Conservation (phyloP, 2,329 filamentous ascomycete species). For the Pezizomycotina sp. region DNA sequence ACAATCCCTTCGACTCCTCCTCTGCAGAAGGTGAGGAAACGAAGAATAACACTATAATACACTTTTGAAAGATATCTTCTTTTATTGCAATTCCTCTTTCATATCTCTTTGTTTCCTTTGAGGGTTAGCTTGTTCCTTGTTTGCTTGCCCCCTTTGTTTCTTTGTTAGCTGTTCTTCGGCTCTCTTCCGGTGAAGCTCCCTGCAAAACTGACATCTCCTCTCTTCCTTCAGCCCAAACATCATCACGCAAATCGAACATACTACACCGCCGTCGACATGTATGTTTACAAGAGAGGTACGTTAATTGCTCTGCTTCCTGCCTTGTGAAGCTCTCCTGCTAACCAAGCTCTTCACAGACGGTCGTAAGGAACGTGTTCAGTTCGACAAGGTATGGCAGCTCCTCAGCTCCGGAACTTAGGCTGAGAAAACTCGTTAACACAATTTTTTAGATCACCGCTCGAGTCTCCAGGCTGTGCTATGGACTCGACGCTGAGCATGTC, state of each 20-base stretch:
- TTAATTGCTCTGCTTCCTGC: conserved; percentile 1
- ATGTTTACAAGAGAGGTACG: conserved; percentile 47
- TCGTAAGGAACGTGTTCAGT: conserved; percentile 98
- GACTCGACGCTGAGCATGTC: conserved; percentile 85
- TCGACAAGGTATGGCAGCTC: conserved; percentile 62
- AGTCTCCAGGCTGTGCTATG: conserved; percentile 94
- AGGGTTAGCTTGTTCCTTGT: too few species aligned
- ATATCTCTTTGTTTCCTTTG: too few species aligned
- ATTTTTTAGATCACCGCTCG: conserved; percentile 67
- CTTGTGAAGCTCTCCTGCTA: conserved; percentile 2
- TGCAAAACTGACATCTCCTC: background rate
- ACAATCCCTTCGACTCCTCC: too few species aligned
- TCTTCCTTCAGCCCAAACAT: background rate
- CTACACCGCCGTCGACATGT: conserved; percentile 33
- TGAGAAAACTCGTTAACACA: conserved; percentile 1
- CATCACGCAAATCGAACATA: conserved; percentile 2
- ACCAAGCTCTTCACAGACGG: conserved; percentile 50
- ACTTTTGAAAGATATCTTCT: too few species aligned
- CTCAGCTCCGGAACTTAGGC: background rate
- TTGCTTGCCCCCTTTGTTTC: too few species aligned
- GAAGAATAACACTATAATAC: too few species aligned
- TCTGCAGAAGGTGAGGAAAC: too few species aligned
- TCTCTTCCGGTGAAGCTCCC: too few species aligned
- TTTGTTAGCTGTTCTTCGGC: too few species aligned
- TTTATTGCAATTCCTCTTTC: too few species aligned